These are phyloP conservation scores for Letharia lupina DNA, from an alignment of 495 filamentous ascomycete genomes.

Conservation along the genomic window DNA sequence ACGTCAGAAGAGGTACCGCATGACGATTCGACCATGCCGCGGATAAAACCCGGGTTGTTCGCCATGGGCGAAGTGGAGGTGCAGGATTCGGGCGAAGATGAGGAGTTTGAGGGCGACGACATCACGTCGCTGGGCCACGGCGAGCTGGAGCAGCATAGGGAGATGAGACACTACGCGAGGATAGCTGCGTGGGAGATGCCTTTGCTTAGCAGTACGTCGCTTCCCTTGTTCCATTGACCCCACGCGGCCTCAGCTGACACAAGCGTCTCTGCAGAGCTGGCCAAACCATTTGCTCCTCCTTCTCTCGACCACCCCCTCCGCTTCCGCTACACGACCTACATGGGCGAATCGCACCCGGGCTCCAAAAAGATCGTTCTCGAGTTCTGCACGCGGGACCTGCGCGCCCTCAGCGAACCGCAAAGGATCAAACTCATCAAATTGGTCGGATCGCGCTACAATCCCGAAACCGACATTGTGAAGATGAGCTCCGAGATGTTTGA, in stretches of 20 bases:
- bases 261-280: slow-evolving; percentile 49
- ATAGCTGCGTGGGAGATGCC: slow-evolving; percentile 96
- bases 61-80: slow-evolving; percentile 48
- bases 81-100: slow-evolving; percentile 45
- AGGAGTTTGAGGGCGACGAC: slow-evolving; percentile 65
- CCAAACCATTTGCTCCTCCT: slow-evolving; percentile 71
- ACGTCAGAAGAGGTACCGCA: slow-evolving; percentile 4
- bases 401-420: slow-evolving; percentile 53
- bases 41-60: slow-evolving; percentile 38
- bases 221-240: not conserved
- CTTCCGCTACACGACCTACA: slow-evolving; percentile 95
- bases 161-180: slow-evolving; percentile 79
- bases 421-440: slow-evolving; percentile 79
- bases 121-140: slow-evolving; percentile 71
- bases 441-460: slow-evolving; percentile 83
- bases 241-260: not conserved
- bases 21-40: not conserved
- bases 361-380: slow-evolving; percentile 90
- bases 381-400: slow-evolving; percentile 63
- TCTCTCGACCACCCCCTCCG: slow-evolving; percentile 58
- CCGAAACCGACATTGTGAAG: slow-evolving; percentile 69
- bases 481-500: slow-evolving; percentile 88
- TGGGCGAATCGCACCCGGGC: slow-evolving; percentile 89
- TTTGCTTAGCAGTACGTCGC: slow-evolving; percentile 63
- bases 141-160: slow-evolving; percentile 82